phyloP scores from a whole-genome alignment of 2,329 filamentous ascomycete genomes.

The Aphanoascus verrucosus region DNA sequence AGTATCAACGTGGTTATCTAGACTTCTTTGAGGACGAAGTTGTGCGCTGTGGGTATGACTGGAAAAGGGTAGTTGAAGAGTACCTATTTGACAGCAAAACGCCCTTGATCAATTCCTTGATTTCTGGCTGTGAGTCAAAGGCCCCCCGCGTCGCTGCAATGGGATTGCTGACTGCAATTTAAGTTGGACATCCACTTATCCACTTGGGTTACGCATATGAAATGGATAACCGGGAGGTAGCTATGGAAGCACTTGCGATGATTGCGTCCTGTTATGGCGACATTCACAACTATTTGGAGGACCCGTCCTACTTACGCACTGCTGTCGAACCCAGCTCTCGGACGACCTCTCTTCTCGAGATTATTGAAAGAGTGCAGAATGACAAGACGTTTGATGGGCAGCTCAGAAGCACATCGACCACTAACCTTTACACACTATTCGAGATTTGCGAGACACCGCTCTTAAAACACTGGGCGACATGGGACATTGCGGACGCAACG shows the following conservation, averaged over 20 bases:
- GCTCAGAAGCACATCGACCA: conserved; percentile 47
- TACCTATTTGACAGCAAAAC: conserved; percentile 59
- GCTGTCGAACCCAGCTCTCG: conserved; percentile 44
- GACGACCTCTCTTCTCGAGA: conserved; percentile 54
- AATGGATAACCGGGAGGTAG: conserved; percentile 70
- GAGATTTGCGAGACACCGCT: conserved; percentile 57
- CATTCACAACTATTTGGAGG: conserved; percentile 56
- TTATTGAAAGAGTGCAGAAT: conserved; percentile 56
- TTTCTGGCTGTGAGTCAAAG: conserved; percentile 58
- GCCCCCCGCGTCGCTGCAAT: background rate
- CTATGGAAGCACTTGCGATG: conserved; percentile 75
- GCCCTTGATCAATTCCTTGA: conserved; percentile 69
- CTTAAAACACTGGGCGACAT: conserved; percentile 85
- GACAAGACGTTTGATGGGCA: conserved; percentile 62
- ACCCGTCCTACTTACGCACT: conserved; percentile 55
- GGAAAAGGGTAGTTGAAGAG: conserved; percentile 64
- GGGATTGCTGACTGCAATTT: background rate
- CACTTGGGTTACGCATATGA: conserved; percentile 93
- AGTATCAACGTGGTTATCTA: conserved; percentile 81
- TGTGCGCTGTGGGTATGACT: conserved; percentile 66
- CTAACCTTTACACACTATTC: conserved; percentile 60
- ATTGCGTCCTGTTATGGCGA: conserved; percentile 49
- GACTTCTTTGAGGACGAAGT: conserved; percentile 94
- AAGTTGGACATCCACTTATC: conserved; percentile 84
- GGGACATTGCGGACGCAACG: conserved; percentile 46